A percentile compares a stretch with the other conserved stretches of the same genome.
These are phyloP conservation scores for Infundibulicybe gibba DNA, from an alignment of 768 basidiomycete genomes.

Conservation along the genomic window DNA sequence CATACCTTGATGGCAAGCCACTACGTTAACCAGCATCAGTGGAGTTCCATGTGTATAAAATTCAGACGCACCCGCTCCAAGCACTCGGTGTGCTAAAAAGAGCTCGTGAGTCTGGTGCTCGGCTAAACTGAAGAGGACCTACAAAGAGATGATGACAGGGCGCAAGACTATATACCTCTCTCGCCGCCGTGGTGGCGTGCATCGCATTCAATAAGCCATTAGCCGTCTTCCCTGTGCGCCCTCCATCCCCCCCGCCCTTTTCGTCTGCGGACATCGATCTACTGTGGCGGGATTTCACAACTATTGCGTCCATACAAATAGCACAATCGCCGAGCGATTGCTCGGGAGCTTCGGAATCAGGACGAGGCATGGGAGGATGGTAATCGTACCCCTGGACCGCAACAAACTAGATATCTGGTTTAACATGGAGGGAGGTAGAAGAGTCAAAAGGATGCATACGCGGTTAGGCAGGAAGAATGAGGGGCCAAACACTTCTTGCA, in stretches of 20 bases:
- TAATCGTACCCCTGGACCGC: constrained; percentile 73
- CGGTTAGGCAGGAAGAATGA: constrained; percentile 78
- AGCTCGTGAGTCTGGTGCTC: not conserved
- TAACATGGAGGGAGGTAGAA: constrained; percentile 1
- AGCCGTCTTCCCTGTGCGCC: constrained; percentile 21
- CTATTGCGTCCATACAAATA: constrained; percentile 90
- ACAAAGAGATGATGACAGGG: constrained; percentile 91
- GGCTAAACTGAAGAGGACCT: constrained; percentile 24
- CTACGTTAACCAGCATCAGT: constrained; percentile 22
- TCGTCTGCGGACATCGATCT: constrained; percentile 26
- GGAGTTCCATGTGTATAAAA: not conserved
- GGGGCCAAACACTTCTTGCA: constrained; percentile 77
- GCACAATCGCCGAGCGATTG: constrained; percentile 83
- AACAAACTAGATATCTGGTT: constrained; percentile 42
- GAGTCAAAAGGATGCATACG: constrained; percentile 33
- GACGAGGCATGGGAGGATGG: constrained; percentile 71
- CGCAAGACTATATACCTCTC: constrained; percentile 78
- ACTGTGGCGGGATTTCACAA: constrained; percentile 39
- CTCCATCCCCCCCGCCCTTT: constrained; percentile 9
- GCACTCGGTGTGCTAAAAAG: constrained; percentile 75
- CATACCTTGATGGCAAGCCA: constrained; percentile 76
- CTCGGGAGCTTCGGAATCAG: constrained; percentile 73
- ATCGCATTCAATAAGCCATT: constrained; percentile 40
- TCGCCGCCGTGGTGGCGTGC: constrained; percentile 33
- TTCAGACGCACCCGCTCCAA: constrained; percentile 58